Evolutionary conservation across 306 rosid species (phyloP).

Genomic region (Fragaria vesca): DNA sequence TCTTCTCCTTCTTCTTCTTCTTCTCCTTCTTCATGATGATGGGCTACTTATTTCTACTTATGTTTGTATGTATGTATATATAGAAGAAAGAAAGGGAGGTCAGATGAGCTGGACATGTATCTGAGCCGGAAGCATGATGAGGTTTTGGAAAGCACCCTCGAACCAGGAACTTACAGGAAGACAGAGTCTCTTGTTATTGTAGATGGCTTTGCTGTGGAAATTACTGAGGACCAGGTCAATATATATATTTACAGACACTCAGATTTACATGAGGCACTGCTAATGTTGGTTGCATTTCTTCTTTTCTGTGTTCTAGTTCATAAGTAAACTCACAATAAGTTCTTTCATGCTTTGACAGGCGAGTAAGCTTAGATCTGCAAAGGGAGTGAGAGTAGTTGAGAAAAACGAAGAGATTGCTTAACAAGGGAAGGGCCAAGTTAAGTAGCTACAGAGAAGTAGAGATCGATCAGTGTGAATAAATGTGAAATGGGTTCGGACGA

Average conservation of each 20-base stretch:
- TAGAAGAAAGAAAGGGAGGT: slow-evolving; percentile 45
- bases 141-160: slow-evolving; percentile 53
- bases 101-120: slow-evolving; percentile 63
- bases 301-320: not conserved
- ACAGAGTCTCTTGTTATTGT: slow-evolving; percentile 73
- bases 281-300: not conserved
- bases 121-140: slow-evolving; percentile 81
- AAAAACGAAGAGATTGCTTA: slow-evolving; percentile 55
- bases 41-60: not conserved
- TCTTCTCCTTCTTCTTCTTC: too few species aligned
- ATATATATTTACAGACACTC: not conserved
- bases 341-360: slow-evolving; percentile 47
- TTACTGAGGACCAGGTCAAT: slow-evolving; percentile 61
- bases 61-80: not conserved
- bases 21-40: not conserved
- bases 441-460: not conserved
- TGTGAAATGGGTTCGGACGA: not conserved
- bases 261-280: too few species aligned
- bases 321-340: not conserved
- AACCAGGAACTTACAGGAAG: slow-evolving; percentile 69
- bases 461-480: not conserved
- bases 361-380: slow-evolving; percentile 76
- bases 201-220: slow-evolving; percentile 77
- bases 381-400: slow-evolving; percentile 90
- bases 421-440: not conserved